These are phyloP conservation scores for Pterula multifida DNA, from an alignment of 1,284 basidiomycete genomes.

Conservation along the genomic window DNA sequence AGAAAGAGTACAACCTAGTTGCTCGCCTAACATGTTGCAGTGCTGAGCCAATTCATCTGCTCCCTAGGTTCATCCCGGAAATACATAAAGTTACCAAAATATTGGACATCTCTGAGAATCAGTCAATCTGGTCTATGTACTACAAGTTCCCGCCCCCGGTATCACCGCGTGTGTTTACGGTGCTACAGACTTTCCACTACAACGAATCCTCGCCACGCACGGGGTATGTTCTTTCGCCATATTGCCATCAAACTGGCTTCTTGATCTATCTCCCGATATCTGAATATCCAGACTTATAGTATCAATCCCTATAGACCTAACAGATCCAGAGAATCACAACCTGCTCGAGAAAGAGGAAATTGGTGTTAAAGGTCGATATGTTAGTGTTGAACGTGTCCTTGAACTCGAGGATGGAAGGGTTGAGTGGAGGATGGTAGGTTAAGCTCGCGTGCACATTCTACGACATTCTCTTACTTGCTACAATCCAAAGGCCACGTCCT, in stretches of 20 bases:
- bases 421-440: conserved; percentile 64
- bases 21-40: background rate
- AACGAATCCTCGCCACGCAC: conserved; percentile 33
- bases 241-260: conserved; percentile 1
- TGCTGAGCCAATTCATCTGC: conserved; percentile 1
- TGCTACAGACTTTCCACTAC: conserved; percentile 49
- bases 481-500: conserved; percentile 38
- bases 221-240: conserved; percentile 29
- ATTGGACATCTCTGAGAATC: conserved; percentile 47
- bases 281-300: conserved; percentile 39
- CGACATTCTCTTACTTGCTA: background rate
- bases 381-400: conserved; percentile 51
- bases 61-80: conserved; percentile 46
- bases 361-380: conserved; percentile 56
- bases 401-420: conserved; percentile 53
- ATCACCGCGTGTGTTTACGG: conserved; percentile 65
- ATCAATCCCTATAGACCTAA: conserved; percentile 62
- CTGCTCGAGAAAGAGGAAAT: conserved; percentile 42
- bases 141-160: conserved; percentile 62
- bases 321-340: conserved; percentile 12
- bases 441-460: background rate
- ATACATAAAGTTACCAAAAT: conserved; percentile 53
- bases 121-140: conserved; percentile 58
- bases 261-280: background rate
- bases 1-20: conserved; percentile 43